Evolutionary conservation across 163 green algal species (phyloP), one percentile per base, ranked within the genome.

Genomic region (Chlamydomonas reinhardtii): DNA sequence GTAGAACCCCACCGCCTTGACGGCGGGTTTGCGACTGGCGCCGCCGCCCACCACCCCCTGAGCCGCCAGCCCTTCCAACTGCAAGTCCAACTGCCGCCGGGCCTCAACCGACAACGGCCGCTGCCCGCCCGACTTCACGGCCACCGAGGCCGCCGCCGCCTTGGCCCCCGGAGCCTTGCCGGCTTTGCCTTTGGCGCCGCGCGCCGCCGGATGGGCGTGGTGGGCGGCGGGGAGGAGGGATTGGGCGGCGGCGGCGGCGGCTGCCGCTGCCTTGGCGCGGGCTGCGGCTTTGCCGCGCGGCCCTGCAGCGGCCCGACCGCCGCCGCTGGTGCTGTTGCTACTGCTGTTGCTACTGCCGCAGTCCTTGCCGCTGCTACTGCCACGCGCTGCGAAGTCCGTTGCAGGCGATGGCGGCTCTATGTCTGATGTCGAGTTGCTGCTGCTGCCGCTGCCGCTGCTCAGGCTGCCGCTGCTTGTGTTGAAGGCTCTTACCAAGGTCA

Each of bases 1-100:
- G 76, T 83, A 83, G 29, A 83, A 83, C 34, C 76, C 76, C 61
- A 62, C 73, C 25, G 73, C 76, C 12, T 65, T 27, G 15, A 83
- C 76, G 1, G 35, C 61, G 1, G 35, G 61, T 12, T 56, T 56
- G 48, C 48, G 48, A 14, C 34, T 19, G 20, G 62, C 76, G 6
- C 62, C 62, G 20, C 76, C 76, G 6, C 62, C 62, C 6, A 15
- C 76, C 20, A 34, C 29, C 6, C n/a, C 65, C 4, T 34, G 20
- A 5, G 65, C 27, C 19, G 74, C 54, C 76, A 74, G 59, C 11
- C 72, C 61, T 62, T 39, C 61, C 37, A 83, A 25, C 35, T 65
- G 76, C 6, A 35, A 3, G 35, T 73, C 61, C 35, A 83, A 25
- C 62, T 74, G 61, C 35, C 20, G 24, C 19, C 61, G 76, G 22